phyloP scores from a whole-genome alignment of 1,284 basidiomycete genomes.

The Exobasidium rhododendri region DNA sequence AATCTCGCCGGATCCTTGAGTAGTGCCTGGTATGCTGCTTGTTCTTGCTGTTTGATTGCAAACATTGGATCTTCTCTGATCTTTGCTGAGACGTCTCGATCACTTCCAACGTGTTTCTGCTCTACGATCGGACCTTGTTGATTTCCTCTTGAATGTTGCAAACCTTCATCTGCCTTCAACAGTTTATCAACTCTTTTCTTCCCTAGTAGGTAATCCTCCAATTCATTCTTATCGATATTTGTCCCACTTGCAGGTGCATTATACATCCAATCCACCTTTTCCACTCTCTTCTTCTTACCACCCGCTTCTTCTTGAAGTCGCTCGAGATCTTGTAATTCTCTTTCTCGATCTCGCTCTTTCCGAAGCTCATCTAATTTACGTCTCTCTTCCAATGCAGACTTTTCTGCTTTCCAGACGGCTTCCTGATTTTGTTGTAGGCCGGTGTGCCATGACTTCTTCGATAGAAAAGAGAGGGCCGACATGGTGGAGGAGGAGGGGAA shows the following conservation, averaged over 20 bases:
- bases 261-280: slow-evolving; percentile 99
- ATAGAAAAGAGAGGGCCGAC: slow-evolving; percentile 10
- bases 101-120: slow-evolving; percentile 77
- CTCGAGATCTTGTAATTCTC: slow-evolving; percentile 92
- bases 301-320: slow-evolving; percentile 74
- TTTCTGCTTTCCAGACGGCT: slow-evolving; percentile 97
- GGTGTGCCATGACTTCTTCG: slow-evolving; percentile 74
- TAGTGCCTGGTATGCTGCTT: slow-evolving; percentile 82
- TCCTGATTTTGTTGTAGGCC: slow-evolving; percentile 97
- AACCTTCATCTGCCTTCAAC: slow-evolving; percentile 59
- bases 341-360: slow-evolving; percentile 94
- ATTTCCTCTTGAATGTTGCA: slow-evolving; percentile 22
- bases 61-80: slow-evolving; percentile 92
- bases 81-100: slow-evolving; percentile 83
- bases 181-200: slow-evolving; percentile 98
- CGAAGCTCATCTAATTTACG: slow-evolving; percentile 94
- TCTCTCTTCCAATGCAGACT: slow-evolving; percentile 93
- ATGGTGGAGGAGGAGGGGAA: slow-evolving; percentile 5
- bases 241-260: slow-evolving; percentile 82
- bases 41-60: slow-evolving; percentile 96
- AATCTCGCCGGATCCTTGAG: slow-evolving; percentile 86
- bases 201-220: slow-evolving; percentile 95
- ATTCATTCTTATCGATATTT: slow-evolving; percentile 67
- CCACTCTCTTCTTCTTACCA: slow-evolving; percentile 78
- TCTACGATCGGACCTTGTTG: slow-evolving; percentile 19